Evolutionary conservation across 192 early-diverging fungal genomes (phyloP).

Genomic region (Powellomyces hirtus): DNA sequence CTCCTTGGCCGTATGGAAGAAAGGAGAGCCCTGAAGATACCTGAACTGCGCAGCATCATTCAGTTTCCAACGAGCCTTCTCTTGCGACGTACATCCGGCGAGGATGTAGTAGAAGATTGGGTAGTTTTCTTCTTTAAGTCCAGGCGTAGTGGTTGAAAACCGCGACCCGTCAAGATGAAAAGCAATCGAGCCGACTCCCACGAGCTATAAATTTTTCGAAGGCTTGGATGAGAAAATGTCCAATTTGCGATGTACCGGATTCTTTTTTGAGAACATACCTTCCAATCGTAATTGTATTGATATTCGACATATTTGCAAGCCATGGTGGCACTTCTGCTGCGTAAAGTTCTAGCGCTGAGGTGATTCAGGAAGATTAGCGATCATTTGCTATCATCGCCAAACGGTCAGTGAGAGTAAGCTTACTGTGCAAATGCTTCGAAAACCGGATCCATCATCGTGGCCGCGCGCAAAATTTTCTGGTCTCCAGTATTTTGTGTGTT

Average conservation of each 20-base stretch:
- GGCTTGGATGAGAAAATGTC: not conserved
- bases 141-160: slow-evolving; percentile 48
- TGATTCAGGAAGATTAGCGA: not conserved
- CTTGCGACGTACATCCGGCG: slow-evolving; percentile 72
- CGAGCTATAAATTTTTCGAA: slow-evolving; percentile 40
- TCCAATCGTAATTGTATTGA: slow-evolving; percentile 25
- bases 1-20: slow-evolving; percentile 29
- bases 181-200: slow-evolving; percentile 82
- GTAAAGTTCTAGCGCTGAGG: slow-evolving; percentile 10
- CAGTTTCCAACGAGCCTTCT: slow-evolving; percentile 72
- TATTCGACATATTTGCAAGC: slow-evolving; percentile 31
- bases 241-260: not conserved
- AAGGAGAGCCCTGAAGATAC: slow-evolving; percentile 43
- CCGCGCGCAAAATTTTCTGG: slow-evolving; percentile 21
- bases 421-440: slow-evolving; percentile 28
- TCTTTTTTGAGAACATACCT: slow-evolving; percentile 6
- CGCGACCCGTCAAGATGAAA: slow-evolving; percentile 83
- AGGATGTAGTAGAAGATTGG: slow-evolving; percentile 90
- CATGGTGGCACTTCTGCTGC: slow-evolving; percentile 19
- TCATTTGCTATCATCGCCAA: too few relatives aligned
- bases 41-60: slow-evolving; percentile 44
- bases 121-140: slow-evolving; percentile 77
- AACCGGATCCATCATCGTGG: slow-evolving; percentile 19
- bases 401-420: too few relatives aligned
- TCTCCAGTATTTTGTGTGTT: slow-evolving; percentile 10